Evolutionary conservation across 495 filamentous ascomycete genomes (phyloP), one percentile per base, ranked within the genome.

Genomic region (Aspergillus asperescens): DNA sequence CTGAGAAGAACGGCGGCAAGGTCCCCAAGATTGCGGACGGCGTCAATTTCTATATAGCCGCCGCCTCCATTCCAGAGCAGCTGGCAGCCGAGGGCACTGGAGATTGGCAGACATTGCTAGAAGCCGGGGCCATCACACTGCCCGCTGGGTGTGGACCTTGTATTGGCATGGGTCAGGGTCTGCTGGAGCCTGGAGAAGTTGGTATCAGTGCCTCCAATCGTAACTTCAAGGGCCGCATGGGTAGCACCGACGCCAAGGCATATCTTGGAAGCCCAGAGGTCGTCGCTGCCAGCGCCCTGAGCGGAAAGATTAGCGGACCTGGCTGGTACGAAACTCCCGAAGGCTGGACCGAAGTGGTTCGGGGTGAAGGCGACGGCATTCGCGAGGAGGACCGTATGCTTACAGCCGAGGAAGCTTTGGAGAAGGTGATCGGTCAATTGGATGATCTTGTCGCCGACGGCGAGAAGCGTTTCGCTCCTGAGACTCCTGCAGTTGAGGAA

Each of bases 151-250:
- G 92, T 59, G 90, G 87, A 1, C 87, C 88, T 1, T 97, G 92
- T 65, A 96, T 98, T 54, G 92, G 93, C 3, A 79, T 96, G 5
- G 72, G 90, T 4, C 85, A 82, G 1, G 91, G 92, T 7, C 76
- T 96, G 0, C 78, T 96, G 0, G 86, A 96, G 60, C 78, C 82
- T 8, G 88, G 88, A 2, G 89, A 96, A 70, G 83, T 92, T 23
- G 91, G 92, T n/a, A 94, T 96, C 61, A 85, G 79, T 55, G 88
- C 89, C 0, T 85, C 79, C 44, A 96, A 96, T 73, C 82, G 92
- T 16, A 96, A 95, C 67, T 96, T 95, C 76, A 91, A 93, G 70
- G 91, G 89, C 0, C 81, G 92, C 18, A 95, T 96, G 90, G 91
- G 92, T 4, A 83, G 77, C 5, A 82, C 77, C 7, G 83, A 90